phyloP scores from a whole-genome alignment of 108 stramenopile genomes.

The Heterococcus sp. region DNA sequence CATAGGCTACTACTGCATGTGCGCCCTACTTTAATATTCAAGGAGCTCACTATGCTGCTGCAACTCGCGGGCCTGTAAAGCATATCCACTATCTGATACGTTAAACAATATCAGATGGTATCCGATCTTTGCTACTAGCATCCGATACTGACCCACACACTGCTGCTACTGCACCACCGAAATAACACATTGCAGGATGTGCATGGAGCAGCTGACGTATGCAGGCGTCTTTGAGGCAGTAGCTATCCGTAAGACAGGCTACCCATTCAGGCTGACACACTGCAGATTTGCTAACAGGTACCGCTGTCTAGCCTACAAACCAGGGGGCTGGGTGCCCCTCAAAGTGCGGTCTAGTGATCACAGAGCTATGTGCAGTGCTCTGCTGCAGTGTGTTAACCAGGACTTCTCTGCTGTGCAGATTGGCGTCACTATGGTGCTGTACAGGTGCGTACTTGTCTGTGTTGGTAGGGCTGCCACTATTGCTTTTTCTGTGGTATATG shows the following conservation, averaged over 20 bases:
- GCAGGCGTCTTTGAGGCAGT: conserved; percentile 94
- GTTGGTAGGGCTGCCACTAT: too few relatives aligned
- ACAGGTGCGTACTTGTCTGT: conserved; percentile 6
- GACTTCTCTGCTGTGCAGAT: conserved; percentile 53
- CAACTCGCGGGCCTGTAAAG: too few relatives aligned
- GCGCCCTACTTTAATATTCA: too few relatives aligned
- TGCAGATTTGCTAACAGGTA: conserved; percentile 57
- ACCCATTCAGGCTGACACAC: conserved; percentile 34
- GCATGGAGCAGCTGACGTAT: conserved; percentile 59
- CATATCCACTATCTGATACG: too few relatives aligned
- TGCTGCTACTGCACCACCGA: too few relatives aligned
- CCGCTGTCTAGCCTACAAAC: conserved; percentile 44
- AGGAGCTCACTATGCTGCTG: too few relatives aligned
- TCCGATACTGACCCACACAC: too few relatives aligned
- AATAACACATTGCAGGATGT: conserved; percentile 50
- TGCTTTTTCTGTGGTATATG: too few relatives aligned
- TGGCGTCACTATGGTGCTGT: conserved; percentile 62
- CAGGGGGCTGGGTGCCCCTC: conserved; percentile 19
- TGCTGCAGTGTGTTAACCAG: conserved; percentile 44
- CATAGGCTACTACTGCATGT: too few relatives aligned
- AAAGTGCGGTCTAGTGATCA: conserved; percentile 1
- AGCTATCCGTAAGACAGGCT: conserved; percentile 78
- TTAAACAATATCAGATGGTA: too few relatives aligned
- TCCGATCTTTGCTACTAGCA: too few relatives aligned
- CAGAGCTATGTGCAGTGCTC: conserved; percentile 17